These are phyloP conservation scores for Grosmannia huntii DNA, from an alignment of 2,329 filamentous ascomycete genomes.

Conservation along the genomic window DNA sequence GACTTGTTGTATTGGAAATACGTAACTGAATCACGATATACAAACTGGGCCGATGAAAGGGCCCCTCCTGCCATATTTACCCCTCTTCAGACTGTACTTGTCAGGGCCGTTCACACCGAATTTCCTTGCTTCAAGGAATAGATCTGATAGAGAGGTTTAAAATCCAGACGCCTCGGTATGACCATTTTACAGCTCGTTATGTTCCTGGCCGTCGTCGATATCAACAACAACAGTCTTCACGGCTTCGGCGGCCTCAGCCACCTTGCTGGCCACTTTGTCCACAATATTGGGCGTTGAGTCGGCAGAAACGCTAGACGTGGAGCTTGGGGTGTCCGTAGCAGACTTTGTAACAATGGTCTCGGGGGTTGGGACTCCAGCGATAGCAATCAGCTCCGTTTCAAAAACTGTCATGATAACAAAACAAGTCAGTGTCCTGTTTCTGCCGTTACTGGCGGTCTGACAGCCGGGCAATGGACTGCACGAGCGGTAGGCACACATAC, in stretches of 20 bases:
- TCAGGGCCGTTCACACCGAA: too few relatives aligned
- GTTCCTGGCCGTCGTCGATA: slow-evolving; percentile 41
- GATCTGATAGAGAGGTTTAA: slow-evolving; percentile 13
- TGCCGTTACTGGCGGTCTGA: not conserved
- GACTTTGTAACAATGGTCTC: slow-evolving; percentile 32
- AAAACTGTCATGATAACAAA: slow-evolving; percentile 31
- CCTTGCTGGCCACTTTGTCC: slow-evolving; percentile 28
- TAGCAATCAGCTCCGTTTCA: slow-evolving; percentile 67
- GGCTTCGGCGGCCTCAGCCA: slow-evolving; percentile 34
- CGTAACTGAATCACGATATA: too few relatives aligned
- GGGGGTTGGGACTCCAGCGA: slow-evolving; percentile 54
- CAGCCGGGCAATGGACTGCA: not conserved
- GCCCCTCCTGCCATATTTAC: too few relatives aligned
- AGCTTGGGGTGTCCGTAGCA: slow-evolving; percentile 17
- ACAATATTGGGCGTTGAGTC: slow-evolving; percentile 20
- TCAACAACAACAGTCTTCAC: slow-evolving; percentile 35
- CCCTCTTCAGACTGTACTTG: too few relatives aligned
- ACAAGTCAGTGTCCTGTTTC: not conserved
- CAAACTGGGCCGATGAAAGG: too few relatives aligned
- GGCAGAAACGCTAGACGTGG: slow-evolving; percentile 13
- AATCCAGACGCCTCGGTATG: too few relatives aligned
- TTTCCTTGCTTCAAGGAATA: too few relatives aligned
- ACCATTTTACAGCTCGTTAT: slow-evolving; percentile 41
- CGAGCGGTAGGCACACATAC: slow-evolving; percentile 27
- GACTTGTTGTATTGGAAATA: too few relatives aligned